These are phyloP conservation scores for Yamadazyma taylorii DNA, from an alignment of 1,139 yeast genomes.

Conservation along the genomic window DNA sequence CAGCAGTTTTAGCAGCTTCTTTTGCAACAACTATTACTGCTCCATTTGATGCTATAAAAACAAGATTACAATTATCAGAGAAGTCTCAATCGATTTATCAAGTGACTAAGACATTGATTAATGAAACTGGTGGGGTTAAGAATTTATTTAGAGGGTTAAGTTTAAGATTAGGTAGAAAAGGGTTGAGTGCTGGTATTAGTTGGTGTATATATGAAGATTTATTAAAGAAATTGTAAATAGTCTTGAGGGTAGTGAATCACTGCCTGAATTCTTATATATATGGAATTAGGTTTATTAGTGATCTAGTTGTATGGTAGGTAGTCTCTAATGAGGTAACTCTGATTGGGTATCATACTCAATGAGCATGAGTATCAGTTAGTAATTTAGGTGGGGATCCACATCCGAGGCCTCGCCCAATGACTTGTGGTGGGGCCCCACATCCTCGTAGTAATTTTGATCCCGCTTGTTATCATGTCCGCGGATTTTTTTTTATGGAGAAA, in stretches of 20 bases:
- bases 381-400: no score
- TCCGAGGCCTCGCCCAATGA: no score
- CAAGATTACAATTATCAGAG: slow-evolving; percentile 70
- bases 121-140: slow-evolving; percentile 56
- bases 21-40: slow-evolving; percentile 86
- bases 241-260: no score
- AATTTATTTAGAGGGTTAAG: slow-evolving; percentile 83
- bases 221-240: slow-evolving; percentile 36
- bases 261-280: no score
- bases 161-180: slow-evolving; percentile 79
- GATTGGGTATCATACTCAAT: no score
- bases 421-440: neutral
- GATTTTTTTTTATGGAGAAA: neutral
- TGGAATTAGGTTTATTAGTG: no score
- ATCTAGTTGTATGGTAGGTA: no score
- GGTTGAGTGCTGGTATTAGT: slow-evolving; percentile 89
- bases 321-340: no score
- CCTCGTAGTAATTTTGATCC: neutral
- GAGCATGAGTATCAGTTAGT: no score
- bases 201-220: slow-evolving; percentile 97
- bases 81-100: slow-evolving; percentile 22
- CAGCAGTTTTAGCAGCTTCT: slow-evolving; percentile 77
- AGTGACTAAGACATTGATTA: slow-evolving; percentile 38
- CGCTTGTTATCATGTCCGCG: slow-evolving; percentile 3
- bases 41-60: slow-evolving; percentile 93